phyloP scores from a whole-genome alignment of 192 early-diverging fungal genomes.

The Phlyctochytrium arcticum region DNA sequence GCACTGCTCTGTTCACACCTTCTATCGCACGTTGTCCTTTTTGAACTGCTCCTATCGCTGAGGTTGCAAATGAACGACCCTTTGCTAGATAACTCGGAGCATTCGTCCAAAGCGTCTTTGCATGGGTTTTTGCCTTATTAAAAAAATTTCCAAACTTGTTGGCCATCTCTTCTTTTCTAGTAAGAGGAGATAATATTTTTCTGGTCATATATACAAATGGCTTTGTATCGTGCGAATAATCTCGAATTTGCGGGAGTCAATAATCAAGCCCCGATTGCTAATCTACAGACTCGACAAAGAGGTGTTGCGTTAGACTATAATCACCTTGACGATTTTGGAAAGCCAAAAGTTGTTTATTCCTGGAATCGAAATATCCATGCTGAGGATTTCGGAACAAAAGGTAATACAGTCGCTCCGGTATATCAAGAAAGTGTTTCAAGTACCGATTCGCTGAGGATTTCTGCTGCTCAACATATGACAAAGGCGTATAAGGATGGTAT shows the following conservation, averaged over 20 bases:
- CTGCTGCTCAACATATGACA: not conserved
- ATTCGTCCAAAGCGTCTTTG: constrained; percentile 1
- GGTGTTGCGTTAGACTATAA: constrained; percentile 3
- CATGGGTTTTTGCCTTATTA: not conserved
- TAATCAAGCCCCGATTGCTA: not conserved
- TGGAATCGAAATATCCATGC: constrained; percentile 11
- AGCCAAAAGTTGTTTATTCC: constrained; percentile 5
- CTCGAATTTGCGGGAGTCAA: too few species aligned
- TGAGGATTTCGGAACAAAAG: not conserved
- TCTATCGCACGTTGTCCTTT: not conserved
- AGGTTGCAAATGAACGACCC: not conserved
- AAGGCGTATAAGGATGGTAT: constrained; percentile 14
- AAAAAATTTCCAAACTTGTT: not conserved
- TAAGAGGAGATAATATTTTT: not conserved
- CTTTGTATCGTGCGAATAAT: constrained; percentile 2
- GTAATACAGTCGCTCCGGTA: not conserved
- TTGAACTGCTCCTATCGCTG: not conserved
- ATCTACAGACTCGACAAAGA: not conserved
- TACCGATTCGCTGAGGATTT: not conserved
- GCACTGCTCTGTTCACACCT: not conserved
- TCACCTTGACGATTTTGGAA: not conserved
- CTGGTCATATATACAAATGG: not conserved
- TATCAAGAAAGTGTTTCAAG: not conserved
- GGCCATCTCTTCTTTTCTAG: not conserved
- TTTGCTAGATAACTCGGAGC: not conserved